phyloP scores from a whole-genome alignment of 2,329 filamentous ascomycete species.

The Claviceps spartinae region DNA sequence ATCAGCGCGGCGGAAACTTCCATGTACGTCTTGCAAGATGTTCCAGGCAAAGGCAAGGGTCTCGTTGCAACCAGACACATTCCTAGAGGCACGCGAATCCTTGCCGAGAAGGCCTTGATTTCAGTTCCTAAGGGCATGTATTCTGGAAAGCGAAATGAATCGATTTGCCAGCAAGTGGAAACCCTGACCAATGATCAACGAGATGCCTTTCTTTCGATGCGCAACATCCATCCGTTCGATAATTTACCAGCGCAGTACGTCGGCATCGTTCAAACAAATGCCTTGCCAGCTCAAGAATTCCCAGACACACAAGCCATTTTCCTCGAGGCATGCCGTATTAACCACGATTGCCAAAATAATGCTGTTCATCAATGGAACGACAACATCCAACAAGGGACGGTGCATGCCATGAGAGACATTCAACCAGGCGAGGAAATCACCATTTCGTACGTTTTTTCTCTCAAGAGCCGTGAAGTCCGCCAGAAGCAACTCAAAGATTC shows the following conservation, averaged over 20 bases:
- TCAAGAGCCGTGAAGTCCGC: background rate
- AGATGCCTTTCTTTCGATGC: background rate
- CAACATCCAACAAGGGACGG: background rate
- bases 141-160: too few species aligned
- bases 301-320: background rate
- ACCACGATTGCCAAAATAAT: background rate
- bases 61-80: too few species aligned
- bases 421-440: background rate
- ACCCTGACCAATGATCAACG: background rate
- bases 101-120: too few species aligned
- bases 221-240: background rate
- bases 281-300: background rate
- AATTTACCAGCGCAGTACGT: background rate
- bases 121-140: too few species aligned
- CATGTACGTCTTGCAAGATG: too few species aligned
- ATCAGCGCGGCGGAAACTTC: too few species aligned
- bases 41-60: too few species aligned
- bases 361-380: background rate
- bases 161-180: background rate
- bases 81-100: too few species aligned
- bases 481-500: background rate
- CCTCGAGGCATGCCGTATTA: background rate
- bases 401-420: background rate
- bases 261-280: background rate
- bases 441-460: background rate